Conservation (phyloP, 1,284 basidiomycete species). For the Melampsora larici-populina region DNA sequence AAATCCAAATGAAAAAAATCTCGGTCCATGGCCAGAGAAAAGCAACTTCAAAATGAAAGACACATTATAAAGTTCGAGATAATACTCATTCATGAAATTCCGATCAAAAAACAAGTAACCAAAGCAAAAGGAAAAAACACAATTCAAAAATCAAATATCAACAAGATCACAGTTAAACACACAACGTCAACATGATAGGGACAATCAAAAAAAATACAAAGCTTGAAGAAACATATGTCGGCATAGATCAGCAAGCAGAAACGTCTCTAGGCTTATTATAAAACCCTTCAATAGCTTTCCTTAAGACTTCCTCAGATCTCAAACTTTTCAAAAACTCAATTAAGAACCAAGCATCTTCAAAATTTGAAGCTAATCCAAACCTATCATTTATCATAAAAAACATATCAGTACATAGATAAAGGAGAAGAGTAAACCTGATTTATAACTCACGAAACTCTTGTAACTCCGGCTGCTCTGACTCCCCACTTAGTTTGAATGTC, state of each 20-base stretch:
- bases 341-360: constrained; percentile 25
- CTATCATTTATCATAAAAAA: not conserved
- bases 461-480: constrained; percentile 35
- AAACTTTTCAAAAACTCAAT: constrained; percentile 19
- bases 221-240: too few relatives aligned
- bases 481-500: constrained; percentile 38
- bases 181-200: too few relatives aligned
- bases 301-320: constrained; percentile 7
- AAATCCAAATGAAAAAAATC: too few relatives aligned
- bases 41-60: too few relatives aligned
- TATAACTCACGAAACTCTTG: constrained; percentile 26
- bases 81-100: too few relatives aligned
- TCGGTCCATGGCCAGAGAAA: too few relatives aligned
- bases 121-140: too few relatives aligned
- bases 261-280: constrained; percentile 35
- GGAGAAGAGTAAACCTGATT: not conserved
- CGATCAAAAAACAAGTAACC: too few relatives aligned
- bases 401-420: not conserved
- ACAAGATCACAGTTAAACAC: too few relatives aligned
- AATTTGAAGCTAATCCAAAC: constrained; percentile 35
- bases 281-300: constrained; percentile 6
- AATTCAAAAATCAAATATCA: too few relatives aligned
- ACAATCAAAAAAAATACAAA: too few relatives aligned
- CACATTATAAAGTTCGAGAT: too few relatives aligned
- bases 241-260: constrained; percentile 13